Percentiles rank a stretch among this genome's conserved stretches.
Evolutionary conservation across 371 early-diverging fungal genomes (phyloP).

Genomic region (Capniomyces stellatus): DNA sequence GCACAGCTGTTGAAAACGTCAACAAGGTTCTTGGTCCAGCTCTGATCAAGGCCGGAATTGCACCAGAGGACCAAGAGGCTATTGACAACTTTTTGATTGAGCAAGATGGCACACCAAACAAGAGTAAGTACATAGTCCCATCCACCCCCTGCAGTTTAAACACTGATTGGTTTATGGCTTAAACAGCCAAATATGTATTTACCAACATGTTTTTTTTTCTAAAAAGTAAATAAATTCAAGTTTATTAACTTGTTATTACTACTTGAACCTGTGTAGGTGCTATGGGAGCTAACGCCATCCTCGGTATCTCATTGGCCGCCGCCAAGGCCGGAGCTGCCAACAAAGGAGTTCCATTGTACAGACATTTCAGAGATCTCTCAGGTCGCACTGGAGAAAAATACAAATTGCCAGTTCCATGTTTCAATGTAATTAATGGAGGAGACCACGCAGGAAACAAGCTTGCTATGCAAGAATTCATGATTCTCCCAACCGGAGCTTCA

Average conservation of each 20-base stretch:
- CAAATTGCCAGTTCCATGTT: slow-evolving; percentile 91
- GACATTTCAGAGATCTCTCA: slow-evolving; percentile 78
- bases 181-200: too few species aligned
- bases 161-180: slow-evolving; percentile 7
- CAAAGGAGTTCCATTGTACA: slow-evolving; percentile 77
- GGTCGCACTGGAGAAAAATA: slow-evolving; percentile 49
- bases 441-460: slow-evolving; percentile 98
- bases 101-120: slow-evolving; percentile 90
- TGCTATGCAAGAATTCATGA: slow-evolving; percentile 99
- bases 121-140: slow-evolving; percentile 54
- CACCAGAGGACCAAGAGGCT: slow-evolving; percentile 66
- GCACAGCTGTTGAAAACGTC: slow-evolving; percentile 84
- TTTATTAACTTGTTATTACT: too few species aligned
- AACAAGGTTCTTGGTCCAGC: slow-evolving; percentile 70
- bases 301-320: slow-evolving; percentile 94
- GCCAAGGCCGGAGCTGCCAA: slow-evolving; percentile 89
- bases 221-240: too few species aligned
- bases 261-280: not conserved
- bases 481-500: slow-evolving; percentile 86
- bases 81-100: slow-evolving; percentile 81
- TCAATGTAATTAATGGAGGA: slow-evolving; percentile 99
- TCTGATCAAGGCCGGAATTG: slow-evolving; percentile 49
- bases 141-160: slow-evolving; percentile 3
- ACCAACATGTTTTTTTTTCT: too few species aligned
- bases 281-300: slow-evolving; percentile 95